phyloP scores from a whole-genome alignment of 768 basidiomycete genomes.

The Panaeolus cyanescens region DNA sequence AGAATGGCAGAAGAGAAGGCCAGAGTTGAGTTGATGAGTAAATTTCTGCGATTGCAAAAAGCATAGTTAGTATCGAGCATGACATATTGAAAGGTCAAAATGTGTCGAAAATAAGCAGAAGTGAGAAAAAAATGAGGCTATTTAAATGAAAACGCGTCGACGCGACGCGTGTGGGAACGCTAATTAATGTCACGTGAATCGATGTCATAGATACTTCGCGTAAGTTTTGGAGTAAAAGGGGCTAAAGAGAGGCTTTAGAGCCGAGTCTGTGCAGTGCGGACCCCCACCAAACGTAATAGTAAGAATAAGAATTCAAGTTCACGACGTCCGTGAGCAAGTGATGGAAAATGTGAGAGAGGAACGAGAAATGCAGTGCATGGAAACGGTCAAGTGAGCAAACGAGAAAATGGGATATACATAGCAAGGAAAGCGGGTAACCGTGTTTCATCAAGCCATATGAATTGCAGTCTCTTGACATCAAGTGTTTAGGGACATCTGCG shows the following conservation, averaged over 20 bases:
- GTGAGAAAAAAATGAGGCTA: neutral
- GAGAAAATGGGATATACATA: neutral
- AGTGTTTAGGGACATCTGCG: neutral
- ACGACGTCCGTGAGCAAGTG: neutral
- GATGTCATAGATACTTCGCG: conserved; percentile 17
- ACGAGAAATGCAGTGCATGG: conserved; percentile 7
- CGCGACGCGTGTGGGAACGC: conserved; percentile 19
- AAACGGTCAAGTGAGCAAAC: neutral
- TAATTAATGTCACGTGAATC: conserved; percentile 29
- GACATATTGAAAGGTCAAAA: conserved; percentile 1
- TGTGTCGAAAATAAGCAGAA: neutral
- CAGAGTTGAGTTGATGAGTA: conserved; percentile 89
- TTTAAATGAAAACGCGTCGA: conserved; percentile 8
- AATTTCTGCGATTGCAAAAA: conserved; percentile 70
- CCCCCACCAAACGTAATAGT: neutral
- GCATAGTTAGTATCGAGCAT: conserved; percentile 7
- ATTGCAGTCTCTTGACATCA: neutral
- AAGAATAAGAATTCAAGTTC: neutral
- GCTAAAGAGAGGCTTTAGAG: conserved; percentile 2
- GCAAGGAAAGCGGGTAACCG: neutral
- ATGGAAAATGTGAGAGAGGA: neutral
- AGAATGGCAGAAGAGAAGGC: conserved; percentile 92
- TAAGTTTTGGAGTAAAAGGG: conserved; percentile 6
- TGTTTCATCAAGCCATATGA: conserved; percentile 1
- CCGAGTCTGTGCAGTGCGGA: neutral